Percentiles rank a stretch among this genome's conserved stretches.
Conservation (phyloP, 2,329 filamentous ascomycete genomes). For the Fonsecaea nubica region DNA sequence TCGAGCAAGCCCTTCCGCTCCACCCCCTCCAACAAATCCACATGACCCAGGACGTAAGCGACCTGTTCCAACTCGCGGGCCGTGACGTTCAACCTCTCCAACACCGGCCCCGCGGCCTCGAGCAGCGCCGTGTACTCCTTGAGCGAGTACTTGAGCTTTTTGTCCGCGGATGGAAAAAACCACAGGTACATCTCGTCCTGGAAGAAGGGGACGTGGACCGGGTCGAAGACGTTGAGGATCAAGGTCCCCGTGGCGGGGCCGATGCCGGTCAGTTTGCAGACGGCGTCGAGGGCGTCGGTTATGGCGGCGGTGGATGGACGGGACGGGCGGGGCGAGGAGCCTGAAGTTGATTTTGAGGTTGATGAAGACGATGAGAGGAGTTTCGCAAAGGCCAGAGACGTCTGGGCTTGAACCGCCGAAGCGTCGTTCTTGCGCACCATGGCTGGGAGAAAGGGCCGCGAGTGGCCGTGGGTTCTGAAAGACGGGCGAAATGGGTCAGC, state of each 20-base stretch:
- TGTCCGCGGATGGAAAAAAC: constrained; percentile 45
- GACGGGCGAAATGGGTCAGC: neutral
- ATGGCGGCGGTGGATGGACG: constrained; percentile 16
- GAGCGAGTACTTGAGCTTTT: constrained; percentile 51
- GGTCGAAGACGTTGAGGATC: constrained; percentile 46
- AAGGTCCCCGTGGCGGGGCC: constrained; percentile 53
- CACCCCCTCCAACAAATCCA: constrained; percentile 30
- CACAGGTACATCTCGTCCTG: constrained; percentile 53
- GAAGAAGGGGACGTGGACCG: constrained; percentile 49
- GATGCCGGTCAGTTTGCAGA: constrained; percentile 50
- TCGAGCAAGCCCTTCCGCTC: constrained; percentile 24
- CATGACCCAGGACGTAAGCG: constrained; percentile 37
- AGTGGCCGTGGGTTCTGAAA: constrained; percentile 48
- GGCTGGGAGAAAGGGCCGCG: constrained; percentile 49
- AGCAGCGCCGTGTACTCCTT: constrained; percentile 46
- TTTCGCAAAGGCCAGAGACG: constrained; percentile 27
- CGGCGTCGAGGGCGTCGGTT: constrained; percentile 44
- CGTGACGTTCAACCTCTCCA: constrained; percentile 27
- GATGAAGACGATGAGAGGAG: neutral
- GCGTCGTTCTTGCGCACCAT: constrained; percentile 49
- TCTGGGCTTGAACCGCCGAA: constrained; percentile 40
- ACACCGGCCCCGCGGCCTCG: constrained; percentile 23
- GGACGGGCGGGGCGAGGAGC: no score
- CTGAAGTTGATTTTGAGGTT: neutral
- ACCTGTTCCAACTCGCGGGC: constrained; percentile 38